Evolutionary conservation across 352 stramenopile genomes (phyloP).

Genomic region (Phytophthora sojae): DNA sequence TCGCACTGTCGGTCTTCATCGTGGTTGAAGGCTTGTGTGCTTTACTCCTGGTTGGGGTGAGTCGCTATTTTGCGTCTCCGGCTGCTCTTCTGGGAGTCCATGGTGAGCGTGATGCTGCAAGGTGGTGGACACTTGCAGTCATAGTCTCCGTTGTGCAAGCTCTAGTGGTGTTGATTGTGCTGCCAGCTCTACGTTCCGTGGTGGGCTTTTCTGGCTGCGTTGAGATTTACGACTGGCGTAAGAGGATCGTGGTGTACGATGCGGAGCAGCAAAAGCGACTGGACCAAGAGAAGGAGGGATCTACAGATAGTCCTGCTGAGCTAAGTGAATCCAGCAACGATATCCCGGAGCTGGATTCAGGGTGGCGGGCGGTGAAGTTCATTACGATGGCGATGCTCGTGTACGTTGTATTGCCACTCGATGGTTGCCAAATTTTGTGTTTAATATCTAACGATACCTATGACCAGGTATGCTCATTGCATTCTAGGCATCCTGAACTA

Average conservation of each 20-base stretch:
- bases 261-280: slow-evolving; percentile 34
- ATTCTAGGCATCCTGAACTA: slow-evolving; percentile 86
- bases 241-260: slow-evolving; percentile 49
- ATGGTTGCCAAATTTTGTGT: background rate
- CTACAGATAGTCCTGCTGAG: background rate
- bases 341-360: slow-evolving; percentile 40
- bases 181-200: slow-evolving; percentile 39
- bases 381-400: slow-evolving; percentile 62
- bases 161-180: slow-evolving; percentile 31
- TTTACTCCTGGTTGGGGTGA: slow-evolving; percentile 27
- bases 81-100: slow-evolving; percentile 14
- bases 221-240: slow-evolving; percentile 48
- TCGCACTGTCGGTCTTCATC: slow-evolving; percentile 52
- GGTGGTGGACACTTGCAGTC: slow-evolving; percentile 40
- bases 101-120: slow-evolving; percentile 6
- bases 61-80: slow-evolving; percentile 18
- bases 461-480: slow-evolving; percentile 66
- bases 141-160: slow-evolving; percentile 34
- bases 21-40: slow-evolving; percentile 42
- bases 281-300: background rate
- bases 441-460: slow-evolving; percentile 9
- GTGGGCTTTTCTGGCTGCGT: slow-evolving; percentile 49
- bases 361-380: slow-evolving; percentile 70
- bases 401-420: slow-evolving; percentile 33
- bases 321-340: slow-evolving; percentile 1